Base-by-base conservation (phyloP, 345 rosid species). In the Citrus reticulata region DNA sequence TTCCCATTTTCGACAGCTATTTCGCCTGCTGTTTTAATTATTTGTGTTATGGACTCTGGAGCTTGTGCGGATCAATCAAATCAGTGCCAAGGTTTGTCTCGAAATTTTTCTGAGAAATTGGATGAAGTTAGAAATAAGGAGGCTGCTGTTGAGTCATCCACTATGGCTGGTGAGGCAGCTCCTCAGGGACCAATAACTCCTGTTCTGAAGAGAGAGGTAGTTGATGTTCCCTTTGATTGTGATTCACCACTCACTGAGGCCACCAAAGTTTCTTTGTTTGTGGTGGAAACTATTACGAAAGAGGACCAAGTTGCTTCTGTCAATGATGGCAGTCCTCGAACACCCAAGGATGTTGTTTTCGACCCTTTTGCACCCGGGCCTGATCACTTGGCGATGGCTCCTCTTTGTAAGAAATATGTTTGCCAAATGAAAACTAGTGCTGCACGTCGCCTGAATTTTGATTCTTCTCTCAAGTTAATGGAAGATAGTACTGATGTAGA, bases 321-420 rank as follows among this genome's bases (percentile, higher is more conserved):
- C 32, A 60, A 70, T 58, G 54, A 27, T 46, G 9, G 32, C 64
- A 9, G 24, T 30, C 66, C 60, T 61, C 77, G 22, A 68, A 91
- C 92, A 13, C 91, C 92, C 0, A 78, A 70, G 25, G 90, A 82
- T 34, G 89, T 81, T 79, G 87, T 88, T 59, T 83, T 91, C n/a
- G 87, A 91, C 40, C 88, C 92, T 0, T 89, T 85, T 78, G 90
- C 91, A 30, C 86, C 90, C 19, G 87, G 88, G 30, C 83, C 83
- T 1, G 87, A 87, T 30, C 80, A 81, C 77, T 74, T 78, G 71
- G 78, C 69, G 22, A 76, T 82, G 84, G 90, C 89, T 76, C 89
- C 91, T 25, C 79, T 62, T 24, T 57, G 85, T 70, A 86, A 83
- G 83, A 89, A 84, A 62, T 79, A 75, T 77, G 30, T 22, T 40